These are phyloP conservation scores for Kwoniella sp. DNA, from an alignment of 768 basidiomycete species.

Conservation along the genomic window DNA sequence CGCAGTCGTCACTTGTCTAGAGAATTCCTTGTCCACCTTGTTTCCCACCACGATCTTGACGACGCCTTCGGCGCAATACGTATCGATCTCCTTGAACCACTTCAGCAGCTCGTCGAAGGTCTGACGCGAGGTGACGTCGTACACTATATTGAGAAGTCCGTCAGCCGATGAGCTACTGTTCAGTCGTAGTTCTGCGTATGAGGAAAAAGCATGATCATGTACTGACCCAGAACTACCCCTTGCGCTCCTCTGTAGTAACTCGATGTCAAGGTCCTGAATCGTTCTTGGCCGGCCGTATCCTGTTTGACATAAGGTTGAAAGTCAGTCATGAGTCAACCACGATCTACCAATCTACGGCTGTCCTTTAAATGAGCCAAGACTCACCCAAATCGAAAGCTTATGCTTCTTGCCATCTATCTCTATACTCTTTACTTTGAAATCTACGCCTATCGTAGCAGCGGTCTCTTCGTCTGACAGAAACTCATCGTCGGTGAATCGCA, in stretches of 20 bases:
- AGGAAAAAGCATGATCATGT: background rate
- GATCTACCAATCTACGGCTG: background rate
- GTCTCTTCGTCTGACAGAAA: conserved; percentile 75
- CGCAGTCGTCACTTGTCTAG: conserved; percentile 76
- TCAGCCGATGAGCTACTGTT: conserved; percentile 1
- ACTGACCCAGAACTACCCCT: conserved; percentile 60
- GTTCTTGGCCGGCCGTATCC: conserved; percentile 97
- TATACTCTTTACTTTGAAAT: conserved; percentile 58
- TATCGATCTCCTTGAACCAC: conserved; percentile 90
- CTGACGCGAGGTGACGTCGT: conserved; percentile 89
- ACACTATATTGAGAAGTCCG: conserved; percentile 63
- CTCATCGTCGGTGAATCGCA: conserved; percentile 95
- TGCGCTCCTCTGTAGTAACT: conserved; percentile 80
- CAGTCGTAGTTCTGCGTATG: background rate
- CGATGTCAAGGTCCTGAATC: conserved; percentile 91
- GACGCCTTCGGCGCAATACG: conserved; percentile 80
- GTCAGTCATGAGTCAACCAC: background rate
- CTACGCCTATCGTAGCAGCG: conserved; percentile 57
- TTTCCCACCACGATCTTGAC: conserved; percentile 89
- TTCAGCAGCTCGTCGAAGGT: conserved; percentile 91
- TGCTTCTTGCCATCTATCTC: conserved; percentile 53
- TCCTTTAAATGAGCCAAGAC: conserved; percentile 37
- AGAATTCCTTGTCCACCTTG: conserved; percentile 96
- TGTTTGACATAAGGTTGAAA: conserved; percentile 49
- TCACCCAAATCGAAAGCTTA: conserved; percentile 95